These are phyloP conservation scores for Talaromyces rugulosus DNA, from an alignment of 2,329 filamentous ascomycete genomes.

Conservation along the genomic window DNA sequence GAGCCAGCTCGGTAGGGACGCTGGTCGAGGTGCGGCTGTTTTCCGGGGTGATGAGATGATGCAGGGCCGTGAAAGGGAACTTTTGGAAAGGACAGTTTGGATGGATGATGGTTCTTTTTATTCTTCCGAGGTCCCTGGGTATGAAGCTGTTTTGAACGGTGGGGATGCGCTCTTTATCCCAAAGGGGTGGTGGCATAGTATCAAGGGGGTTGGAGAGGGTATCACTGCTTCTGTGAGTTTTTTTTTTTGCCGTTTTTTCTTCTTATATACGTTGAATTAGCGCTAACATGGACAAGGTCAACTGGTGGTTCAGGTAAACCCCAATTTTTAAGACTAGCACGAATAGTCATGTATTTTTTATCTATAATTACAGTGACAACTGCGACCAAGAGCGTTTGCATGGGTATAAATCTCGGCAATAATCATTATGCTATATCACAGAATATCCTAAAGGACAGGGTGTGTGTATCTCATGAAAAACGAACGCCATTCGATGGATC, in stretches of 20 bases:
- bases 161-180: conserved; percentile 77
- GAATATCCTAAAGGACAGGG: not conserved
- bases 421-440: not conserved
- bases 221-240: conserved; percentile 55
- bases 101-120: conserved; percentile 14
- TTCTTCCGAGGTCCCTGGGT: conserved; percentile 18
- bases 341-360: not conserved
- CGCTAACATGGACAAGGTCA: conserved; percentile 47
- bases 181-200: conserved; percentile 81
- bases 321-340: conserved; percentile 29
- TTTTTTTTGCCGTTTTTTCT: not conserved
- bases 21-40: conserved; percentile 33
- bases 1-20: conserved; percentile 30
- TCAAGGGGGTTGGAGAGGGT: conserved; percentile 59
- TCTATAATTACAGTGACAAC: not conserved
- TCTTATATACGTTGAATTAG: conserved; percentile 2
- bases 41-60: conserved; percentile 88
- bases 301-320: conserved; percentile 67
- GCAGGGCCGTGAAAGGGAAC: conserved; percentile 66
- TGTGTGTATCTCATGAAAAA: conserved; percentile 4
- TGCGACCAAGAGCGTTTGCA: not conserved
- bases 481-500: conserved; percentile 12
- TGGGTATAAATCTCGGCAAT: not conserved
- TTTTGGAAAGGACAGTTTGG: conserved; percentile 71
- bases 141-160: conserved; percentile 55